A percentile compares a stretch with the other conserved stretches of the same genome.
These are phyloP conservation scores for Cyberlindnera euphorbiiphila DNA, from an alignment of 805 yeast species.

Conservation along the genomic window DNA sequence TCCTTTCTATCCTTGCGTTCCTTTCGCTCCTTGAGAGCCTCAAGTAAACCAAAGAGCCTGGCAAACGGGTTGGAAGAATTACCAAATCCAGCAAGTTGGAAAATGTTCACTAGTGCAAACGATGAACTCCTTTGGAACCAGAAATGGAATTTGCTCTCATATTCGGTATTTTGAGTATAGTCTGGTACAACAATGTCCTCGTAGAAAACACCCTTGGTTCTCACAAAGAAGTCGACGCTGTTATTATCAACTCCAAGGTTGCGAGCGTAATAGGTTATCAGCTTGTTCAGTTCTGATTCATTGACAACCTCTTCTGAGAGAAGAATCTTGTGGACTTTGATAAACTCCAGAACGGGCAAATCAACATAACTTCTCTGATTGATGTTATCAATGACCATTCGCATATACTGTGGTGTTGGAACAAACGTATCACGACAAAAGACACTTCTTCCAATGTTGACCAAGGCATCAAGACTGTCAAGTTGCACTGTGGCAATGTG, in stretches of 20 bases:
- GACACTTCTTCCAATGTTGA: slow-evolving; percentile 74
- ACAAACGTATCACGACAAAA: slow-evolving; percentile 80
- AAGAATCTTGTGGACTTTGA: slow-evolving; percentile 26
- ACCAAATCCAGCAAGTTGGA: slow-evolving; percentile 76
- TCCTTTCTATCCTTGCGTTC: slow-evolving; percentile 68
- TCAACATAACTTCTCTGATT: slow-evolving; percentile 49
- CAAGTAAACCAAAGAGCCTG: slow-evolving; percentile 65
- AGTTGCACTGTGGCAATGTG: slow-evolving; percentile 87
- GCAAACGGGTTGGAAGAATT: slow-evolving; percentile 75
- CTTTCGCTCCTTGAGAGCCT: slow-evolving; percentile 64
- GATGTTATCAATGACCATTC: slow-evolving; percentile 75
- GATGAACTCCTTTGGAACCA: slow-evolving; percentile 76
- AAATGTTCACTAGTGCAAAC: slow-evolving; percentile 72
- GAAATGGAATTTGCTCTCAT: slow-evolving; percentile 43
- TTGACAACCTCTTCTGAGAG: slow-evolving; percentile 21
- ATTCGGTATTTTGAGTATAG: slow-evolving; percentile 22
- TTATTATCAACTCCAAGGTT: slow-evolving; percentile 67
- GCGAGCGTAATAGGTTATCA: slow-evolving; percentile 60
- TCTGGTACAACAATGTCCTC: slow-evolving; percentile 15
- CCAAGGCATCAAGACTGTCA: slow-evolving; percentile 65
- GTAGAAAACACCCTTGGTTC: slow-evolving; percentile 12
- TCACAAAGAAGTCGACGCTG: slow-evolving; percentile 53
- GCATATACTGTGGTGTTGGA: slow-evolving; percentile 74
- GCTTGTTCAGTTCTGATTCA: slow-evolving; percentile 45
- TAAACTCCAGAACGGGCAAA: slow-evolving; percentile 29